A percentile compares a stretch with the other conserved stretches of the same genome.
These are phyloP conservation scores for Amanita polypyramis DNA, from an alignment of 768 basidiomycete genomes.

Conservation along the genomic window DNA sequence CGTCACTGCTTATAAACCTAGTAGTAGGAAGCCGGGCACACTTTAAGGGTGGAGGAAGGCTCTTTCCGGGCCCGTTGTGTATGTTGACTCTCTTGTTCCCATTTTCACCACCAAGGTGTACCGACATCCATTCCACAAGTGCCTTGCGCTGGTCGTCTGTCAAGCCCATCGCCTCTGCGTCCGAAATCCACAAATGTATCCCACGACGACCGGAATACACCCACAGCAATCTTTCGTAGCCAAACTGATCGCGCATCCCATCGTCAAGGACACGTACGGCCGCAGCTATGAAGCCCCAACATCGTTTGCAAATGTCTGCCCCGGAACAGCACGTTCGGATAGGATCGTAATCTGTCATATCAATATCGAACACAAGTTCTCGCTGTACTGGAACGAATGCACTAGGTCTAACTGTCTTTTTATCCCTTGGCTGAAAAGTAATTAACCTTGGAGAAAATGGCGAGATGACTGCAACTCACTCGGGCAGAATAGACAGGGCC, in stretches of 20 bases:
- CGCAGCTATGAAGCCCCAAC: conserved; percentile 91
- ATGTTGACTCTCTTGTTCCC: conserved; percentile 78
- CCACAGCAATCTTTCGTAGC: conserved; percentile 86
- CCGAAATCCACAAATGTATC: conserved; percentile 97
- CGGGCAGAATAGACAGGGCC: conserved; percentile 86
- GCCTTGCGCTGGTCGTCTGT: conserved; percentile 88
- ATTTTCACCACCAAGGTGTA: conserved; percentile 74
- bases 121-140: conserved; percentile 79
- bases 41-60: conserved; percentile 69
- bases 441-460: background rate
- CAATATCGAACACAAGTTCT: conserved; percentile 98
- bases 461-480: conserved; percentile 35
- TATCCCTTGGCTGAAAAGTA: conserved; percentile 70
- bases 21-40: conserved; percentile 24
- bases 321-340: conserved; percentile 92
- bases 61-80: conserved; percentile 25
- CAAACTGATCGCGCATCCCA: conserved; percentile 80
- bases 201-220: conserved; percentile 98
- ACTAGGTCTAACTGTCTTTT: conserved; percentile 59
- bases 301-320: conserved; percentile 82
- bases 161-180: conserved; percentile 75
- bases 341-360: conserved; percentile 98
- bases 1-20: background rate
- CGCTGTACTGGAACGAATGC: conserved; percentile 72
- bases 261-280: conserved; percentile 83